Base-by-base conservation (phyloP, 345 rosid genomes). In the Heritiera littoralis region DNA sequence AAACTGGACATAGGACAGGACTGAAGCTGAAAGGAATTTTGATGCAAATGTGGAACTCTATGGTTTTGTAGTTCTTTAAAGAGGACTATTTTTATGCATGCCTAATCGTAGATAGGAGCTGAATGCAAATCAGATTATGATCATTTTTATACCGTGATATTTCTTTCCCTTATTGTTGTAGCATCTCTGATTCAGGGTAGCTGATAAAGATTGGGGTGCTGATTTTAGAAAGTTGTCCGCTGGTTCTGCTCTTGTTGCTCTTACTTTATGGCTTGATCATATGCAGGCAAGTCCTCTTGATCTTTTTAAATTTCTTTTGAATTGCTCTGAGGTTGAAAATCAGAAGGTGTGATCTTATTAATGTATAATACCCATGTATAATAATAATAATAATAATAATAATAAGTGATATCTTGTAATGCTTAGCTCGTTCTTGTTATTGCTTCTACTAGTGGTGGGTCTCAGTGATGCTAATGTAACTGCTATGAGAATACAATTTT, bases 201-300 rank as follows among this genome's bases (percentile, higher is more conserved):
- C 97, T 72, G 99, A 92, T 78, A 92, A 91, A 80, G 94, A 92
- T 67, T 93, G 99, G 99, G 96, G 98, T 49, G 97, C 99, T 76
- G 99, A 95, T 85, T 88, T 95, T 73, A 89, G 99, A 78, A 93
- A 89, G 87, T 75, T 95, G 77, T 95, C 99, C 12, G 99, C 93
- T 60, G 99, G 99, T 83, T 88, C 98, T 77, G 95, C 99, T 60
- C 98, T 95, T 72, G 98, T 93, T 75, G 99, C 92, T 58, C 92
- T 95, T 46, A 93, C 97, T 66, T 83, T 93, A 78, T 95, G 99
- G 99, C 98, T 95, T 79, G 98, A 95, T 77, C 89, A 83, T 80
- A 93, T 95, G 99, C 97, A 95, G 98, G 99, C 85, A 86, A 85
- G 79, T 75, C 74, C 75, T 67, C 56, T 81, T 65, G 61, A 76